Conservation (phyloP, 106 monocot species). For the Cymbidium sinense region DNA sequence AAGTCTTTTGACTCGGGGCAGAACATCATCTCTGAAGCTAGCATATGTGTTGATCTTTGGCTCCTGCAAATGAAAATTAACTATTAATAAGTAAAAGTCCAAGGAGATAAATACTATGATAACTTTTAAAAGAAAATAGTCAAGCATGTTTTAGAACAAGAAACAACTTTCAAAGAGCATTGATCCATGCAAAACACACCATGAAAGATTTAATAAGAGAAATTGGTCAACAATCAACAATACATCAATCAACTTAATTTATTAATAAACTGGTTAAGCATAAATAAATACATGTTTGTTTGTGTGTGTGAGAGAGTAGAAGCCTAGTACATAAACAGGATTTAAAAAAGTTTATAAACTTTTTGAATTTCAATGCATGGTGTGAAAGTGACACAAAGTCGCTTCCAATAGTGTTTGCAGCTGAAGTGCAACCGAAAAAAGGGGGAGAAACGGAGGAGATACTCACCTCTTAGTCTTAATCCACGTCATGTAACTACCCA, state of each 20-base stretch:
- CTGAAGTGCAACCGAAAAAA: too few species aligned
- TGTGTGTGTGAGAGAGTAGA: too few species aligned
- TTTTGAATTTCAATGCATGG: too few species aligned
- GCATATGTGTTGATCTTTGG: slow-evolving; percentile 92
- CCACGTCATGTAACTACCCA: too few species aligned
- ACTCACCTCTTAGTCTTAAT: too few species aligned
- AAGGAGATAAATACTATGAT: not conserved
- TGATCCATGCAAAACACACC: not conserved
- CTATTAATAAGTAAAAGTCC: not conserved
- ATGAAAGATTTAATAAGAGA: not conserved
- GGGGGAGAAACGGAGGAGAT: too few species aligned
- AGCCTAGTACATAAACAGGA: too few species aligned
- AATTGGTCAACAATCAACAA: not conserved
- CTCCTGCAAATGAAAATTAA: slow-evolving; percentile 48
- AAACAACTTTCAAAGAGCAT: not conserved
- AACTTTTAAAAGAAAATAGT: not conserved
- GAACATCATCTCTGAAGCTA: slow-evolving; percentile 93
- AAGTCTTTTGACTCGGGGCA: slow-evolving; percentile 92
- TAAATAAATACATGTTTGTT: not conserved
- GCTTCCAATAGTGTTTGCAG: too few species aligned
- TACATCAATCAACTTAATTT: too few species aligned
- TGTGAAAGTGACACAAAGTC: too few species aligned
- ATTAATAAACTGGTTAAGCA: too few species aligned
- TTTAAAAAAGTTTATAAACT: too few species aligned
- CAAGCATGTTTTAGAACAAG: not conserved